Evolutionary conservation across 768 basidiomycete genomes (phyloP).

Genomic region (Lactarius sanguifluus): DNA sequence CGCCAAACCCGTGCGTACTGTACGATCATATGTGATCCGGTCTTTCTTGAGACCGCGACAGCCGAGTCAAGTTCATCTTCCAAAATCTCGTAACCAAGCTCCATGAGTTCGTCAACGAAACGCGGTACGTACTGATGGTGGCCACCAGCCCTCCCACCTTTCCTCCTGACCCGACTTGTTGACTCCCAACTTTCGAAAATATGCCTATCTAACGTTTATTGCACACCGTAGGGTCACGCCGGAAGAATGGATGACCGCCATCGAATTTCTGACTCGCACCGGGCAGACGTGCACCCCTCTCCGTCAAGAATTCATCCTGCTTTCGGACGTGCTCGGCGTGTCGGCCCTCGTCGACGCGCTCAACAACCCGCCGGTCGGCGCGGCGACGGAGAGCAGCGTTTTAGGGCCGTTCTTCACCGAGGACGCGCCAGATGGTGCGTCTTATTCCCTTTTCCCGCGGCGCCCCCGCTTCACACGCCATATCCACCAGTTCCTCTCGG

Average conservation of each 20-base stretch:
- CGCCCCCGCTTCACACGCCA: not conserved
- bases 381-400: constrained; percentile 72
- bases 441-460: not conserved
- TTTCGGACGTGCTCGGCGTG: constrained; percentile 80
- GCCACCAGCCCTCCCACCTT: not conserved
- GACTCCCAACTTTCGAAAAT: not conserved
- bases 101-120: constrained; percentile 73
- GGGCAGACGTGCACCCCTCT: constrained; percentile 73
- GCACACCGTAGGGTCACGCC: constrained; percentile 53
- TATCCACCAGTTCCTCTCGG: constrained; percentile 55
- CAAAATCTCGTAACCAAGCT: constrained; percentile 61
- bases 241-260: constrained; percentile 82
- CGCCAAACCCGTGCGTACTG: constrained; percentile 42
- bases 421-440: constrained; percentile 69
- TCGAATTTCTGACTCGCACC: constrained; percentile 72
- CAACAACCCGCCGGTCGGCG: constrained; percentile 63
- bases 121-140: constrained; percentile 42
- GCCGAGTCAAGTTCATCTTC: constrained; percentile 49
- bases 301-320: constrained; percentile 71
- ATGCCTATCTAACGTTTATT: not conserved
- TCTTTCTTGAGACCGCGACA: constrained; percentile 31
- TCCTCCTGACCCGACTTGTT: not conserved
- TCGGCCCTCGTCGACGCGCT: constrained; percentile 74
- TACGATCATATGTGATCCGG: not conserved
- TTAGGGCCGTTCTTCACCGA: constrained; percentile 83